These are phyloP conservation scores for Amauroascus verrucosus DNA, from an alignment of 2,329 filamentous ascomycete species.

Conservation along the genomic window DNA sequence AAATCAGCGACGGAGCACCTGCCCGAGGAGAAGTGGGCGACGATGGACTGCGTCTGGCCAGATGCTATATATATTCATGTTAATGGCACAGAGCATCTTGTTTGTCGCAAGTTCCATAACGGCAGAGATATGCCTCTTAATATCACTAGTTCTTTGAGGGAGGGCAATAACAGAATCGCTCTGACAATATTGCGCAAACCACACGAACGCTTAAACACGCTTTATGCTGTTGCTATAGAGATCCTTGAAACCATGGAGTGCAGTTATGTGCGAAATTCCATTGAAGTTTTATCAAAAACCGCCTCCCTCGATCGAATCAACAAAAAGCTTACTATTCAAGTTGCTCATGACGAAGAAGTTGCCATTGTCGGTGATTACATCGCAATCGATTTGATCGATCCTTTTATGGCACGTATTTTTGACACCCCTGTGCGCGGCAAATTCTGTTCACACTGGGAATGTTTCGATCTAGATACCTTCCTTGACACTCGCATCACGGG, in stretches of 20 bases:
- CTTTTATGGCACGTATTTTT: constrained; percentile 56
- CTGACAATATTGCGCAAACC: constrained; percentile 40
- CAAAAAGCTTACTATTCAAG: constrained; percentile 28
- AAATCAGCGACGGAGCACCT: constrained; percentile 24
- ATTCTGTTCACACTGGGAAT: constrained; percentile 67
- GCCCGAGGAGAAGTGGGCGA: constrained; percentile 50
- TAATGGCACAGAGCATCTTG: constrained; percentile 50
- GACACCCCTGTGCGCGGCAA: constrained; percentile 60
- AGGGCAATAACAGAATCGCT: constrained; percentile 53
- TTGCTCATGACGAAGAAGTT: constrained; percentile 52
- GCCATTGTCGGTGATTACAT: constrained; percentile 49
- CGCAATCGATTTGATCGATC: constrained; percentile 55
- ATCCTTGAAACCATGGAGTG: constrained; percentile 47
- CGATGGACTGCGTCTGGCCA: constrained; percentile 60
- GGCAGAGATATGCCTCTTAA: constrained; percentile 68
- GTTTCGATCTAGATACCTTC: constrained; percentile 81
- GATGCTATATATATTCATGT: constrained; percentile 56
- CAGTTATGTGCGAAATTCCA: constrained; percentile 28
- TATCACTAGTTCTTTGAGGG: constrained; percentile 50
- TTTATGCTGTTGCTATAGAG: constrained; percentile 56
- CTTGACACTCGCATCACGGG: constrained; percentile 51
- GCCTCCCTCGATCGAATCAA: constrained; percentile 51
- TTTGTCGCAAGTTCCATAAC: constrained; percentile 60
- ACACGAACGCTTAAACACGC: constrained; percentile 23
- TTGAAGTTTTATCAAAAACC: constrained; percentile 37